These are phyloP conservation scores for Penicillium verrucosum DNA, from an alignment of 2,329 filamentous ascomycete species.

Conservation along the genomic window DNA sequence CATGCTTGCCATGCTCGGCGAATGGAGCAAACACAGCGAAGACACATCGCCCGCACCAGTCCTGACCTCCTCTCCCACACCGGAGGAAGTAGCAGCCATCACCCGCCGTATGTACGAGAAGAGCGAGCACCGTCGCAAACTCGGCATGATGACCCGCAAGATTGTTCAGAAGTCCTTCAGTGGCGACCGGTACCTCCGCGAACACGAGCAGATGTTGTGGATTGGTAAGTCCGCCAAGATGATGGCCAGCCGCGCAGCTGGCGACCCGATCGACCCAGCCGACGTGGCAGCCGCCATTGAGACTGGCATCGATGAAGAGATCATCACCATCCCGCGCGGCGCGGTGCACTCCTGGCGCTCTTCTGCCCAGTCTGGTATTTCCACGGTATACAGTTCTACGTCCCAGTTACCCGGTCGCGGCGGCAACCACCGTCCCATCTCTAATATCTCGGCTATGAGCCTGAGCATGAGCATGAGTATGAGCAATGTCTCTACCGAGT, in stretches of 20 bases:
- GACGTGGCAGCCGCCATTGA: slow-evolving; percentile 28
- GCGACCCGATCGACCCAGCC: slow-evolving; percentile 22
- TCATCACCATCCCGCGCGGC: slow-evolving; percentile 36
- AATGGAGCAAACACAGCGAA: slow-evolving; percentile 59
- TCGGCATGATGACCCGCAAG: slow-evolving; percentile 57
- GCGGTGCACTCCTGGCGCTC: slow-evolving; percentile 38
- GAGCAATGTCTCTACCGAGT: slow-evolving; percentile 31
- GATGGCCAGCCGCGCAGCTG: slow-evolving; percentile 29
- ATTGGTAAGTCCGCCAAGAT: slow-evolving; percentile 39
- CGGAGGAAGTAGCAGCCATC: slow-evolving; percentile 52
- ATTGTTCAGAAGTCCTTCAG: slow-evolving; percentile 60
- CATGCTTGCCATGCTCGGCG: slow-evolving; percentile 59
- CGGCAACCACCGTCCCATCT: slow-evolving; percentile 17
- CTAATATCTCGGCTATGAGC: slow-evolving; percentile 29
- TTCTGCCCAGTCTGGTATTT: slow-evolving; percentile 32
- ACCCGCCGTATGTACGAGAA: slow-evolving; percentile 61
- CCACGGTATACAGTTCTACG: slow-evolving; percentile 27
- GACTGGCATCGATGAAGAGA: slow-evolving; percentile 33
- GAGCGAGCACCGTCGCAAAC: slow-evolving; percentile 52
- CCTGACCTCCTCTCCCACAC: slow-evolving; percentile 49
- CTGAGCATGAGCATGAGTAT: slow-evolving; percentile 31
- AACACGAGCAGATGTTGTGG: slow-evolving; percentile 62
- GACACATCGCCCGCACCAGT: slow-evolving; percentile 46
- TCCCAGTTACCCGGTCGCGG: slow-evolving; percentile 21
- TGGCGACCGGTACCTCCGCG: slow-evolving; percentile 58